Conservation (phyloP, 164 flowering plant genomes). For the Macadamia integrifolia region DNA sequence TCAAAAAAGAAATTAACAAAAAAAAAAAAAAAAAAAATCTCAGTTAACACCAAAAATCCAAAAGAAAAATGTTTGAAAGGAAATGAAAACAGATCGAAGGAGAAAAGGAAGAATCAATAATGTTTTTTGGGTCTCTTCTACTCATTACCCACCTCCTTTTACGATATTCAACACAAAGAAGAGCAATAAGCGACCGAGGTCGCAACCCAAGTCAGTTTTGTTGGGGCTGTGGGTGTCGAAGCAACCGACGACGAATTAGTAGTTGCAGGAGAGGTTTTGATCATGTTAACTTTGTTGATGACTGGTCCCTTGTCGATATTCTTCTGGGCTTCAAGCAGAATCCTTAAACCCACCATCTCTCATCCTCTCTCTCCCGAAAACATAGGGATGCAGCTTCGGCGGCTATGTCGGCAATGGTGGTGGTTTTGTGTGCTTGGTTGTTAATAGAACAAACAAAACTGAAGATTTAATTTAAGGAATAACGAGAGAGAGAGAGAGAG, state of each 20-base stretch:
- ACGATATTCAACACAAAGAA: constrained; percentile 56
- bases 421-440: background rate
- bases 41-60: background rate
- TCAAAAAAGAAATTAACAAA: background rate
- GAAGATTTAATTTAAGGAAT: too few species aligned
- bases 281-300: constrained; percentile 36
- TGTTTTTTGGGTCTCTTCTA: background rate
- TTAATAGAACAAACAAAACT: too few species aligned
- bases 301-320: constrained; percentile 26
- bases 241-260: constrained; percentile 7
- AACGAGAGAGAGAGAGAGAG: too few species aligned
- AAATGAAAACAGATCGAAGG: background rate
- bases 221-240: constrained; percentile 46
- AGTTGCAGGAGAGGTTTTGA: constrained; percentile 14
- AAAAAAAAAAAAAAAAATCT: too few species aligned
- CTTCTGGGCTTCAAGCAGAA: constrained; percentile 50
- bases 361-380: background rate
- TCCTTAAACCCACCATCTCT: constrained; percentile 68
- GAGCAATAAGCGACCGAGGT: constrained; percentile 55
- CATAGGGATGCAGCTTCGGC: background rate
- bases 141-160: constrained; percentile 38
- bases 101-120: background rate
- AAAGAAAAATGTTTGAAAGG: background rate
- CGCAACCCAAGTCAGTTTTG: constrained; percentile 70
- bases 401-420: background rate